Evolutionary conservation across 441 rosid species (phyloP), one percentile per base, ranked within the genome.

Genomic region (Bocquillonia castaneifolia): DNA sequence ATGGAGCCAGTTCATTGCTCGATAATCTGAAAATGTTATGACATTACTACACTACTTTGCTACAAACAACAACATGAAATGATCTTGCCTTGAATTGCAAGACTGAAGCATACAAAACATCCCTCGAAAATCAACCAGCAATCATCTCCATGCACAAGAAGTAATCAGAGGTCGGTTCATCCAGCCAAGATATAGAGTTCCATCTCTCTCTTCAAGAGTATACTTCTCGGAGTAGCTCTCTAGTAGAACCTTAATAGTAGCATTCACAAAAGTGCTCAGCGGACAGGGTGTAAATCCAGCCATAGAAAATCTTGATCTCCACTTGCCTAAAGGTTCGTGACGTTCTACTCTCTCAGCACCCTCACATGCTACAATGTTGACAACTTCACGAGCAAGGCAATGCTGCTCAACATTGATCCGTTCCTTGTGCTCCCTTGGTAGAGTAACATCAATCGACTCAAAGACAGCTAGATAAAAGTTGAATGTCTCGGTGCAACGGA

Each of bases 261-360:
- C 78, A 45, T 93, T 93, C 74, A 93, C 93, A 42, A 59, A 83
- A 7, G 86, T 67, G 74, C 93, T 91, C 54, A 93, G 65, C 0
- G 93, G 91, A 72, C 74, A 82, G 3, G 88, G 95, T 58, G 73
- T 80, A 63, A 93, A 87, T 31, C 97, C 99, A 1, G 96, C 99
- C 99, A 93, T 93, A 32, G 50, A 44, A 72, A 91, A 86, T 68
- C 99, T 70, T 3, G 89, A 83, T 75, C 77, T 85, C 99, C 99
- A 93, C 74, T 91, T 93, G 42, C 96, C 92, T 0, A 89, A 65
- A 20, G 69, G 87, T 78, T 93, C 99, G 0, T 91, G 97, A 18
- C 99, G 85, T 79, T 93, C 99, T 37, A 88, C 92, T 72, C 97
- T 89, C 60, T 93, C 99, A 5, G 78, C 68, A 42, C 99, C 99